Evolutionary conservation across 176 grass and related monocot genomes (phyloP), one percentile per base, ranked within the genome.

Genomic region (Avena insularis): DNA sequence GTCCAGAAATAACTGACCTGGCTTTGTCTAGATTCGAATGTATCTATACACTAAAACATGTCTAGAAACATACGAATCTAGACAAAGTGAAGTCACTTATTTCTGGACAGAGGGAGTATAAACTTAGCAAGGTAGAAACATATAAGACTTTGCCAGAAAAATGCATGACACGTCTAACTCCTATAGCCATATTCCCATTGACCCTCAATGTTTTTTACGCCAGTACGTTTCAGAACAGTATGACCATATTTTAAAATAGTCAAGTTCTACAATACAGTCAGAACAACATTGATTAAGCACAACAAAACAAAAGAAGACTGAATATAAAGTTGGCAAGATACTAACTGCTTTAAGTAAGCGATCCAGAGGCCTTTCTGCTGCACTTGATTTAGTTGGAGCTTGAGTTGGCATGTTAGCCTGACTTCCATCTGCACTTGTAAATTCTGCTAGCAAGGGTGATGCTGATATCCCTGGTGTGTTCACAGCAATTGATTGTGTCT

Each of bases 391-490:
- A 72, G 49, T 58, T 87, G 75, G 83, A 93, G 69, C 78, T 77
- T 91, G 88, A 88, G 83, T 90, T 85, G 89, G 82, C 82, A 91
- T n/a, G 51, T 86, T 96, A 66, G 80, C 84, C 72, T 94, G 93
- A 82, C 83, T 91, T 85, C 85, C 93, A 90, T 96, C 97, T 71
- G 89, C 87, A 85, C 80, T 88, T 20, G 89, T 82, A 84, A 93
- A 99, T 90, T 99, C 97, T 82, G 94, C 92, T 43, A 99, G 81
- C 74, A 99, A 94, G 29, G 97, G 97, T 4, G 97, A 99, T 16
- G 94, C 89, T 40, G 97, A 99, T 85, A 99, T 96, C 56, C 94
- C 97, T 65, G 97, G 94, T 82, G 95, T 98, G 87, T 89, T 92
- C 63, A 98, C 93, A 15, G 93, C 87, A 78, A 98, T 92, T 31